phyloP scores from a whole-genome alignment of 1,139 yeast genomes.

The Protomyces pachydermus region DNA sequence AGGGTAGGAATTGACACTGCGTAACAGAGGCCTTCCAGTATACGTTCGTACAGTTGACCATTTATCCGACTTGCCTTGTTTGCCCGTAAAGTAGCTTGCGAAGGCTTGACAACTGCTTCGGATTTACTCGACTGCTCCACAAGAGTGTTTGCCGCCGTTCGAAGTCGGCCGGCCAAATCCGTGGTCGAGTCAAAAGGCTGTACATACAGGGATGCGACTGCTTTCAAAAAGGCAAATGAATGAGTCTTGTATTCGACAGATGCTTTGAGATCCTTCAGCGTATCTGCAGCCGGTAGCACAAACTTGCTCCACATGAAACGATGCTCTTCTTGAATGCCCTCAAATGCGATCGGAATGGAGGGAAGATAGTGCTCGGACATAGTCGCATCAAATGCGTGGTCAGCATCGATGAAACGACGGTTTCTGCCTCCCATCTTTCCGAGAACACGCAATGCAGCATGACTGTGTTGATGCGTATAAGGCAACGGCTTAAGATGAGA shows the following conservation, averaged over 20 bases:
- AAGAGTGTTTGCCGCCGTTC: conserved; percentile 34
- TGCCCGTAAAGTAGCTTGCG: conserved; percentile 36
- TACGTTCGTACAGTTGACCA: background rate
- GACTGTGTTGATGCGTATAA: conserved; percentile 87
- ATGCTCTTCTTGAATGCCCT: conserved; percentile 23
- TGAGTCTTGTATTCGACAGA: conserved; percentile 65
- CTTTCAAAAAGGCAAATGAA: conserved; percentile 68
- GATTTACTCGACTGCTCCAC: conserved; percentile 31
- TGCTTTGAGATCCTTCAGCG: conserved; percentile 60
- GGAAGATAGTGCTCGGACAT: conserved; percentile 50
- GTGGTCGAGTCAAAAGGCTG: conserved; percentile 62
- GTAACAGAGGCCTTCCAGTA: conserved; percentile 50
- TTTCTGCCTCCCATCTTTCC: conserved; percentile 97
- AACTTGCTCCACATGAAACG: conserved; percentile 20
- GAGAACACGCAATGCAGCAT: conserved; percentile 83
- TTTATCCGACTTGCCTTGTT: background rate
- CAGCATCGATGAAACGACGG: conserved; percentile 73
- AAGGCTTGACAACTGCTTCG: conserved; percentile 54
- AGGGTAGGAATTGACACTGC: conserved; percentile 72
- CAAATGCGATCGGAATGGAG: conserved; percentile 57
- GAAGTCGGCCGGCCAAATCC: conserved; percentile 48
- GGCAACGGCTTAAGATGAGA: conserved; percentile 87
- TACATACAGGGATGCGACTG: conserved; percentile 63
- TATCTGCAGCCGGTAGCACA: conserved; percentile 17
- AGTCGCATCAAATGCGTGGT: conserved; percentile 58